A percentile compares a stretch with the other conserved stretches of the same genome.
phyloP scores from a whole-genome alignment of 2,329 filamentous ascomycete genomes.

The Pseudogymnoascus sp. region DNA sequence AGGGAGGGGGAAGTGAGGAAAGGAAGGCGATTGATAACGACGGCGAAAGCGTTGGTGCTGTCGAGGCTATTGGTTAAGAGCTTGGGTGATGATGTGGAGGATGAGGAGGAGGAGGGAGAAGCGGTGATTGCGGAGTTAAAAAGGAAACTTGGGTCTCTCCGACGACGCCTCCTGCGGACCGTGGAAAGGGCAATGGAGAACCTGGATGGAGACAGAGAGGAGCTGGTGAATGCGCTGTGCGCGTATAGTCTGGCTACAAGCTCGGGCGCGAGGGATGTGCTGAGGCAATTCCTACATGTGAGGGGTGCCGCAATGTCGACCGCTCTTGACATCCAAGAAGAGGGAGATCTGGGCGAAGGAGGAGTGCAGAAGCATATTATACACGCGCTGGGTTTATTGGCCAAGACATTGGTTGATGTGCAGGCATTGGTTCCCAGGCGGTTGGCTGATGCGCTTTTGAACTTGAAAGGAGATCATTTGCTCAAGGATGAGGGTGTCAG shows the following conservation, averaged over 20 bases:
- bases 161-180: slow-evolving; percentile 54
- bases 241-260: slow-evolving; percentile 77
- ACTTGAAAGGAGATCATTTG: slow-evolving; percentile 61
- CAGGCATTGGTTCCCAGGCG: slow-evolving; percentile 66
- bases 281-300: slow-evolving; percentile 69
- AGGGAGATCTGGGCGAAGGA: slow-evolving; percentile 36
- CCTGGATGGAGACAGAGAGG: slow-evolving; percentile 40
- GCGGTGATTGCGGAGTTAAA: slow-evolving; percentile 48
- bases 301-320: slow-evolving; percentile 60
- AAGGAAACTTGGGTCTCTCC: slow-evolving; percentile 54
- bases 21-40: slow-evolving; percentile 40
- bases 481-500: slow-evolving; percentile 63
- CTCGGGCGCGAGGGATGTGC: slow-evolving; percentile 68
- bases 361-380: slow-evolving; percentile 42
- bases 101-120: slow-evolving; percentile 25
- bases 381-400: slow-evolving; percentile 60
- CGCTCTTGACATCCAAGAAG: slow-evolving; percentile 43
- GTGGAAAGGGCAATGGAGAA: slow-evolving; percentile 63
- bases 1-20: slow-evolving; percentile 14
- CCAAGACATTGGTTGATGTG: slow-evolving; percentile 68
- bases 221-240: slow-evolving; percentile 64
- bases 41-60: slow-evolving; percentile 67
- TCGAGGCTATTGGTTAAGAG: slow-evolving; percentile 68
- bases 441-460: slow-evolving; percentile 59
- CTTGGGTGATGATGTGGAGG: slow-evolving; percentile 46